These are phyloP conservation scores for Ophiosphaerella narmari DNA, from an alignment of 2,329 filamentous ascomycete species.

Conservation along the genomic window DNA sequence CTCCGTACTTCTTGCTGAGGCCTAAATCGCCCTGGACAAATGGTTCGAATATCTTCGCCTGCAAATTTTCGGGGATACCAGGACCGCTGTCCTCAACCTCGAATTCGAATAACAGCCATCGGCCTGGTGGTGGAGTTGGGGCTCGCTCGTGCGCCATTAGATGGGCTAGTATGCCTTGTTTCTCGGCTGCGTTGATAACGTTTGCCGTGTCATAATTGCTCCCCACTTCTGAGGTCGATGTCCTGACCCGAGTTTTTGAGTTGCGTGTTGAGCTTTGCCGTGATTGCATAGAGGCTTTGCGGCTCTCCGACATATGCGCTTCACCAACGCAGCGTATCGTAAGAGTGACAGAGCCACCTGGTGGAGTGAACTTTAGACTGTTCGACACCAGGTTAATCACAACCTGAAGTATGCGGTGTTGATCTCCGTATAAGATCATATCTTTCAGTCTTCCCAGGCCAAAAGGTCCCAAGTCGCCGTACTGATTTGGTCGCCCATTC, in stretches of 20 bases:
- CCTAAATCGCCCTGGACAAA: conserved; percentile 93
- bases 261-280: conserved; percentile 45
- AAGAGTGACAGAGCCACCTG: conserved; percentile 74
- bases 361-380: conserved; percentile 85
- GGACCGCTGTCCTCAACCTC: conserved; percentile 88
- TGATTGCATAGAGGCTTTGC: conserved; percentile 53
- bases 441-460: conserved; percentile 75
- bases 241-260: conserved; percentile 35
- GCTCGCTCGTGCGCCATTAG: conserved; percentile 43
- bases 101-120: conserved; percentile 78
- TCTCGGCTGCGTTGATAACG: conserved; percentile 50
- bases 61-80: conserved; percentile 78
- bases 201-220: conserved; percentile 49
- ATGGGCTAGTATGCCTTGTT: conserved; percentile 41
- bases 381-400: conserved; percentile 93
- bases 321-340: conserved; percentile 76
- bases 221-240: conserved; percentile 39
- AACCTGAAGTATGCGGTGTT: conserved; percentile 88
- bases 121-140: conserved; percentile 61
- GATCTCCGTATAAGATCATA: conserved; percentile 90
- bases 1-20: conserved; percentile 86
- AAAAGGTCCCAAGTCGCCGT: conserved; percentile 66
- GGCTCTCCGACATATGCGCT: conserved; percentile 47
- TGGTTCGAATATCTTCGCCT: conserved; percentile 85
- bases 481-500: conserved; percentile 39